Base-by-base conservation (phyloP, 345 rosid genomes). In the Iberis pinnata region DNA sequence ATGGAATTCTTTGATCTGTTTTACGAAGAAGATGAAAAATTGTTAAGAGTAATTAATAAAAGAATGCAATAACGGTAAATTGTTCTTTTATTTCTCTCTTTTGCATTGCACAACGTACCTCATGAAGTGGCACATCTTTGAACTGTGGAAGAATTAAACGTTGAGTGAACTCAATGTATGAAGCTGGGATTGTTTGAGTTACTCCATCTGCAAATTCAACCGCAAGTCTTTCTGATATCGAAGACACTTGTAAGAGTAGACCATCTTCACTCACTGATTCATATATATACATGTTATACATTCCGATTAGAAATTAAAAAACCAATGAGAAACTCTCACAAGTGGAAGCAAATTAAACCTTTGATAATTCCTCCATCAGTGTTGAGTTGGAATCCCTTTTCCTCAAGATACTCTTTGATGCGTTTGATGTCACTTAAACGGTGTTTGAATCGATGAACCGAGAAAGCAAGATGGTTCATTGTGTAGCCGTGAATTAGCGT, bases 81-180 rank as follows among this genome's bases (percentile, higher is more conserved):
- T 4, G n/a, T n/a, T n/a, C n/a, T n/a, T n/a, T n/a, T n/a, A n/a
- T n/a, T n/a, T n/a, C n/a, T n/a, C n/a, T n/a, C n/a, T 29, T 6
- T 4, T 29, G 8, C 8, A 29, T 15, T 74, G n/a, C n/a, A n/a
- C n/a, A n/a, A n/a, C n/a, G n/a, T n/a, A 86, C 97, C 97, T 89
- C 80, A 37, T 67, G 53, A 15, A 45, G 54, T 0, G 84, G 83
- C 26, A 89, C 53, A 71, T 69, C 68, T 49, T 71, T 65, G 56
- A 73, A 80, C 60, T 82, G 69, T 19, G 95, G 94, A 63, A 89
- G 67, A 58, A 82, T 68, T 31, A 80, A 85, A 69, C 97, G 89
- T 77, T 89, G 82, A 7, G 86, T 86, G 17, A 89, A 86, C 79
- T 89, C 95, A 16, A 89, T 86, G 78, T 86, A 89, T 18, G 97